Base-by-base conservation (phyloP, 1,139 yeast species). In the Pichia sp. region DNA sequence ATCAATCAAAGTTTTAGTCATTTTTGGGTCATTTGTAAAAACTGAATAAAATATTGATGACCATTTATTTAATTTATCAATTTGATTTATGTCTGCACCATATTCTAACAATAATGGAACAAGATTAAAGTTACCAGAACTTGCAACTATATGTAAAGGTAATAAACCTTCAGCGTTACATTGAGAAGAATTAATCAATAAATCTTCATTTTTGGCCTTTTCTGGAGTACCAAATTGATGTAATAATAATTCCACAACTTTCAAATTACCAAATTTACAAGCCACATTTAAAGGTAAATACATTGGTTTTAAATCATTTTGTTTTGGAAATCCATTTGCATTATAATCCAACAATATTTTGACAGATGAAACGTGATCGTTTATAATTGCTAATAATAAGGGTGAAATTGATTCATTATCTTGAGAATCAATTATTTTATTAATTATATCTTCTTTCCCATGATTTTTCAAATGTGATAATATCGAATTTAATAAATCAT, bases 1-100 rank as follows among this genome's bases (percentile, higher is more conserved):
- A 36, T 79, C 78, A 18, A 93, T 77, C 52, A 93, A 74, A 48
- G 82, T 88, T 56, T 76, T 77, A 0, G 95, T 85, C 2, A 95
- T 82, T 46, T 75, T 71, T 5, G 77, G 77, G 66, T 87, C 90
- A 1, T 97, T 97, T 61, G 88, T 95, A 60, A 83, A 81, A 0
- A 93, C 93, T 14, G 96, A 88, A 67, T 93, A 91, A 63, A 91
- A 89, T 7, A 93, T 76, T 0, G 98, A 96, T 0, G 97, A 84
- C 98, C 98, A 93, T 60, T 86, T 87, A 65, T 90, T 89, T 53
- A 89, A 81, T 53, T 88, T 86, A 69, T 93, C 98, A 14, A 83
- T 66, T 55, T 80, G 84, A 66, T 93, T 87, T 9, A 91, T 81
- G 62, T 87, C 82, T 1, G 95, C 89, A 5, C 95, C 95, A 58